Percentiles rank a stretch among this genome's conserved stretches.
These are phyloP conservation scores for Podaxis sp. DNA, from an alignment of 768 basidiomycete species.

Conservation along the genomic window DNA sequence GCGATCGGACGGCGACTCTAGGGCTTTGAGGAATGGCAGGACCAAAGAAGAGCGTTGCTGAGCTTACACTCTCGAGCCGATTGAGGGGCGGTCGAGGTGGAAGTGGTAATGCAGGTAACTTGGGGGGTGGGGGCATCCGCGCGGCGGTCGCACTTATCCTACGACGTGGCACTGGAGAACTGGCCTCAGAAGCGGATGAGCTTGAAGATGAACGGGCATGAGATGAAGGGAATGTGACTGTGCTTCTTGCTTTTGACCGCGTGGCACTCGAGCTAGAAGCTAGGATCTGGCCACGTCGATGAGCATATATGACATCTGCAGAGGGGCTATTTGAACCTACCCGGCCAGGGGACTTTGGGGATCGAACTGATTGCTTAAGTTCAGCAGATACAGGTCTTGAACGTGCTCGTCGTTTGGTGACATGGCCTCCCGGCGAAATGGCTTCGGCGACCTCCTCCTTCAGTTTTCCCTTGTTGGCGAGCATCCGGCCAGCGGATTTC, in stretches of 20 bases:
- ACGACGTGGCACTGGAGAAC: constrained; percentile 56
- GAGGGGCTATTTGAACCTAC: constrained; percentile 30
- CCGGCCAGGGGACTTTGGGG: constrained; percentile 42
- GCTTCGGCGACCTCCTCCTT: constrained; percentile 65
- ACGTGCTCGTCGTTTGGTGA: constrained; percentile 73
- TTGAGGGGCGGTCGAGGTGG: constrained; percentile 39
- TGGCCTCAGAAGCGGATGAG: constrained; percentile 47
- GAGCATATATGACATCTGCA: constrained; percentile 9
- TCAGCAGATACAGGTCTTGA: constrained; percentile 71
- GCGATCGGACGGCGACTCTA: constrained; percentile 28
- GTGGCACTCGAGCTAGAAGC: constrained; percentile 14
- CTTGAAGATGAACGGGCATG: constrained; percentile 38
- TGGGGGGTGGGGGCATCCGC: constrained; percentile 19
- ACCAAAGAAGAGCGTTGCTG: constrained; percentile 72
- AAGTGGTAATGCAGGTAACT: constrained; percentile 19
- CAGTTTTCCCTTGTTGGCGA: constrained; percentile 35
- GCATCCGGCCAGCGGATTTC: constrained; percentile 10
- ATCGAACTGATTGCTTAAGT: constrained; percentile 46
- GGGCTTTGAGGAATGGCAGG: constrained; percentile 43
- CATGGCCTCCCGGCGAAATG: constrained; percentile 75
- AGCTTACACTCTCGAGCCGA: constrained; percentile 55
- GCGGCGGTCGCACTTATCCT: constrained; percentile 42
- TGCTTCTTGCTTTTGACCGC: constrained; percentile 31
- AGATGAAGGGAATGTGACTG: constrained; percentile 43
- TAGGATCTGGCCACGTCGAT: constrained; percentile 3